Conservation (phyloP, 2,329 filamentous ascomycete species). For the Paramyrothecium sp. region DNA sequence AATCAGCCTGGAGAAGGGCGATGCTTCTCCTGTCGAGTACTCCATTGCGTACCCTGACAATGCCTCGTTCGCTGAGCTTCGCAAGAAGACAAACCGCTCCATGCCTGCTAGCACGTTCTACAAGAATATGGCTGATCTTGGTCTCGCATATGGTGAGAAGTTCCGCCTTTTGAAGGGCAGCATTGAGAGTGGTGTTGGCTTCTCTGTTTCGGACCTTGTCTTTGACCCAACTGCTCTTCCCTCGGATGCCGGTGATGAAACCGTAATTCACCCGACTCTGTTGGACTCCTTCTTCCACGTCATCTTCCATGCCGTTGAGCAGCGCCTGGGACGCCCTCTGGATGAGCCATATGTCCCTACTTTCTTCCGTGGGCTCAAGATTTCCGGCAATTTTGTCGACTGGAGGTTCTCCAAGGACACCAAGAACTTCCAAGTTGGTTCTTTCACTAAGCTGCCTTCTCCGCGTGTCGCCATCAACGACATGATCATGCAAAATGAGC, state of each 20-base stretch:
- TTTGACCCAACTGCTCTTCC: slow-evolving; percentile 15
- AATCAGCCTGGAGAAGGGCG: slow-evolving; percentile 14
- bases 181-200: slow-evolving; percentile 20
- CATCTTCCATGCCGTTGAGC: slow-evolving; percentile 21
- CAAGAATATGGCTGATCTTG: slow-evolving; percentile 17
- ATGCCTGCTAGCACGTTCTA: slow-evolving; percentile 16
- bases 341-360: slow-evolving; percentile 22
- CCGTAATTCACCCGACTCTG: slow-evolving; percentile 18
- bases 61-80: slow-evolving; percentile 9
- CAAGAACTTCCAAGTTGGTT: slow-evolving; percentile 15
- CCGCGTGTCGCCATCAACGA: slow-evolving; percentile 21
- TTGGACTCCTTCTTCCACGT: slow-evolving; percentile 23
- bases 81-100: slow-evolving; percentile 17
- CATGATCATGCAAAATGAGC: slow-evolving; percentile 15
- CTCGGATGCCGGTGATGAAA: slow-evolving; percentile 17
- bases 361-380: slow-evolving; percentile 16
- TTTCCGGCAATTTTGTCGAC: slow-evolving; percentile 17
- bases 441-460: slow-evolving; percentile 19
- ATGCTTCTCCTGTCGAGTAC: slow-evolving; percentile 11
- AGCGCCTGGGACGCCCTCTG: slow-evolving; percentile 16
- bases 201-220: slow-evolving; percentile 14
- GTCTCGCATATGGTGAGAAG: slow-evolving; percentile 18
- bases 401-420: slow-evolving; percentile 10
- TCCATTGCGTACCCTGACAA: slow-evolving; percentile 7
- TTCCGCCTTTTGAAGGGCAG: slow-evolving; percentile 17